Conservation (phyloP, 192 early-diverging fungal species). For the Linnemannia zychae region DNA sequence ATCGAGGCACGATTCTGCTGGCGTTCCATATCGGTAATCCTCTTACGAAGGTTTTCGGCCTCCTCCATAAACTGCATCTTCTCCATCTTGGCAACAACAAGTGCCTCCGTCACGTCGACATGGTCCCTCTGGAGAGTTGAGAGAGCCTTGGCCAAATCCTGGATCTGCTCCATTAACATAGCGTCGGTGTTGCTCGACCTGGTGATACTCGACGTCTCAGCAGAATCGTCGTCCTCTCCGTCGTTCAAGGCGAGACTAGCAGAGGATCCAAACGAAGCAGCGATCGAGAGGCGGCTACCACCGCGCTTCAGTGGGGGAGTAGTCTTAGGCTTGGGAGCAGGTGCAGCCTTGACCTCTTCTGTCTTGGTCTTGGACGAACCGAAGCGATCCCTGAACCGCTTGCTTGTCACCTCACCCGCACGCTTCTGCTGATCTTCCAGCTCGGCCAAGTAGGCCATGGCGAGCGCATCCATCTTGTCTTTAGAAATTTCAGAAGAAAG, state of each 20-base stretch:
- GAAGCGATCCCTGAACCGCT: slow-evolving; percentile 62
- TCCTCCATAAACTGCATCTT: slow-evolving; percentile 65
- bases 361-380: slow-evolving; percentile 32
- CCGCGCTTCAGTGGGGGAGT: slow-evolving; percentile 33
- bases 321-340: slow-evolving; percentile 14
- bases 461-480: slow-evolving; percentile 80
- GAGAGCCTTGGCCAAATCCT: slow-evolving; percentile 74
- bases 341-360: slow-evolving; percentile 22
- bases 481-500: slow-evolving; percentile 79
- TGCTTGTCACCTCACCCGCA: slow-evolving; percentile 62
- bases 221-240: slow-evolving; percentile 21
- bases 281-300: slow-evolving; percentile 47
- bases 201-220: neutral
- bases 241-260: slow-evolving; percentile 16
- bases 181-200: slow-evolving; percentile 19
- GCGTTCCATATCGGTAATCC: slow-evolving; percentile 57
- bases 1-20: slow-evolving; percentile 62
- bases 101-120: slow-evolving; percentile 70
- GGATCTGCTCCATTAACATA: slow-evolving; percentile 69
- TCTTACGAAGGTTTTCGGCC: slow-evolving; percentile 66
- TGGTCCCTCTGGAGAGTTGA: slow-evolving; percentile 80
- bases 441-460: slow-evolving; percentile 67
- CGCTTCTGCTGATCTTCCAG: slow-evolving; percentile 67
- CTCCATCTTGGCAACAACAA: slow-evolving; percentile 69
- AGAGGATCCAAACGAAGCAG: slow-evolving; percentile 42